Evolutionary conservation across 1,139 yeast species (phyloP), one percentile per base, ranked within the genome.

Genomic region (Arxiozyma bovina): DNA sequence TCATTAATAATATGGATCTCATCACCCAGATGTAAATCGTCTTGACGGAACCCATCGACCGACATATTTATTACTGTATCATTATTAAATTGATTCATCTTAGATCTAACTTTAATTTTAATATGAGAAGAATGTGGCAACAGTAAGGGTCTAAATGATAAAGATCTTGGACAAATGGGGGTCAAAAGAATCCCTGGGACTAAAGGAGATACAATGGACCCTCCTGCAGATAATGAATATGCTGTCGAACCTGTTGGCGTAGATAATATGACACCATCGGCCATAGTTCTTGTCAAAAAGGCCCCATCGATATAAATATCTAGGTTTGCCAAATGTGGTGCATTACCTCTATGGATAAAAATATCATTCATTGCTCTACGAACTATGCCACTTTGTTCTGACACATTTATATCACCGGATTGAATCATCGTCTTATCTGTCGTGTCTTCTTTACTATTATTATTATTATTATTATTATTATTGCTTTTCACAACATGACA

Each of bases 221-320:
- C 97, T 9, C 98, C 97, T 1, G 96, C 82, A 30, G 90, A 82
- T 51, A 91, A 74, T 0, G 96, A 87, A 68, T 91, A 91, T 0
- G 97, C 97, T 0, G 98, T 91, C 9, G 96, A 87, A 0, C 98
- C 98, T 0, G 98, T 91, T 12, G 98, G 98, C 0, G 97, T 87
- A 11, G 94, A 78, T 52, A 89, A 75, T 9, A 85, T 81, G 18
- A 91, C 79, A 22, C 98, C 98, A 69, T 91, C 98, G 0, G 95
- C 96, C 0, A 91, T 87, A 9, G 96, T 90, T 53, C 93, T 81
- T 12, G 99, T 91, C 55, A 91, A 74, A 63, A 84, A 85, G 65
- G 86, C 85, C 41, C 86, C 87, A 68, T 90, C 94, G 30, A 90
- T 84, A 61, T 76, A 82, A 20, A 91, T 84, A 62, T 91, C 96